phyloP scores from a whole-genome alignment of 2,329 filamentous ascomycete genomes.

The Penicillium capsulatum region DNA sequence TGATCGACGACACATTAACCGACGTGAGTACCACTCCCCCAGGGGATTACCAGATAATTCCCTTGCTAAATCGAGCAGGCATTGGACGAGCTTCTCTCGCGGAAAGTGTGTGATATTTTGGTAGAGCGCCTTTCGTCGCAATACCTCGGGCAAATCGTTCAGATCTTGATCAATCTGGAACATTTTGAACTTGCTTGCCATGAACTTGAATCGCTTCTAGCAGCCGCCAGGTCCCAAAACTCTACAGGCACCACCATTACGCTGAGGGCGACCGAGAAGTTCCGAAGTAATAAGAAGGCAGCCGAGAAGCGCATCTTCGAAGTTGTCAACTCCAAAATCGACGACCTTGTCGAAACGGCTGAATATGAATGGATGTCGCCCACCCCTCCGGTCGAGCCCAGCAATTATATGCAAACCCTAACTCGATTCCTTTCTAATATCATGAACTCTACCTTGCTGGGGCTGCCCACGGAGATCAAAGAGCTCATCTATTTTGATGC shows the following conservation, averaged over 20 bases:
- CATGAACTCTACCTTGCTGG: conserved; percentile 90
- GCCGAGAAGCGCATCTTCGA: conserved; percentile 98
- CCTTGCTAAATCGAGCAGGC: conserved; percentile 52
- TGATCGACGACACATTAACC: conserved; percentile 87
- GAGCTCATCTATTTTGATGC: conserved; percentile 98
- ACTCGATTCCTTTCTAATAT: conserved; percentile 92
- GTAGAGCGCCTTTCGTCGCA: conserved; percentile 86
- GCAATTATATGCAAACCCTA: conserved; percentile 91
- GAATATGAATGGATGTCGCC: conserved; percentile 85
- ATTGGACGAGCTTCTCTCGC: conserved; percentile 87
- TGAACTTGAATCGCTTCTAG: conserved; percentile 81
- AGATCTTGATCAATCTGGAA: conserved; percentile 95
- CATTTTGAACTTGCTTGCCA: conserved; percentile 92
- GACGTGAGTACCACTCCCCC: conserved; percentile 50
- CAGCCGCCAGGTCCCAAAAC: conserved; percentile 75
- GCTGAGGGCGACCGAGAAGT: conserved; percentile 78
- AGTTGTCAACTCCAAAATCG: conserved; percentile 96
- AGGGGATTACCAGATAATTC: background rate
- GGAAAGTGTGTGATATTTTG: conserved; percentile 85
- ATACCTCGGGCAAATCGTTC: conserved; percentile 95
- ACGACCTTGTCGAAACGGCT: conserved; percentile 92
- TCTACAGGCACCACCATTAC: conserved; percentile 73
- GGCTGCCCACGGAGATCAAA: conserved; percentile 92
- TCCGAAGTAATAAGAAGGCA: conserved; percentile 85
- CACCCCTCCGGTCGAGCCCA: conserved; percentile 65